Conservation (phyloP, 768 basidiomycete species). For the Leccinellum rugosiceps region DNA sequence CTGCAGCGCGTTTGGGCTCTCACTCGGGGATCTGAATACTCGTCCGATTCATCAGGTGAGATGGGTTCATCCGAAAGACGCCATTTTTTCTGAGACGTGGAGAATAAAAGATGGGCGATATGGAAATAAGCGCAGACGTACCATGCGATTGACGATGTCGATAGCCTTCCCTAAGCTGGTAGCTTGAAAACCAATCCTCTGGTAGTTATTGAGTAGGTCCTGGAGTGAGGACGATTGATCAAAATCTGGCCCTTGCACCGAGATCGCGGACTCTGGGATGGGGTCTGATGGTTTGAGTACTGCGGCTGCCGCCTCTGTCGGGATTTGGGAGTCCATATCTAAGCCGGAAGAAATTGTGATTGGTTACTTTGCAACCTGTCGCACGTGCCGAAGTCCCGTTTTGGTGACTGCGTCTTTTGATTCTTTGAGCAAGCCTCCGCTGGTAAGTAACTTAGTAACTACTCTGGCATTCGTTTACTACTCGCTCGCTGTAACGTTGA, state of each 20-base stretch:
- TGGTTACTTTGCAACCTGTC: constrained; percentile 5
- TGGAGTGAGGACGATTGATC: constrained; percentile 64
- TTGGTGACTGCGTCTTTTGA: neutral
- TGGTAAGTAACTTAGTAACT: neutral
- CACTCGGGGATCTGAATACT: constrained; percentile 53
- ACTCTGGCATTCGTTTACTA: neutral
- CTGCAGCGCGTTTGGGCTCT: constrained; percentile 75
- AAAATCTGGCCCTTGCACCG: constrained; percentile 88
- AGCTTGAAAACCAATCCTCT: constrained; percentile 97
- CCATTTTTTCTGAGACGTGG: constrained; percentile 67
- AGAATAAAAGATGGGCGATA: neutral
- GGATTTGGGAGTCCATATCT: constrained; percentile 35
- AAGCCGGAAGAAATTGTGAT: neutral
- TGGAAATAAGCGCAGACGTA: constrained; percentile 27
- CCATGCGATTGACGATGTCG: constrained; percentile 92
- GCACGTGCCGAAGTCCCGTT: constrained; percentile 27
- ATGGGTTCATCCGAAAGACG: constrained; percentile 84
- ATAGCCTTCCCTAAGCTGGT: constrained; percentile 87
- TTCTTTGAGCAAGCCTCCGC: neutral
- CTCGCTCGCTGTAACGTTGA: neutral
- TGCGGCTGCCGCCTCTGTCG: constrained; percentile 65
- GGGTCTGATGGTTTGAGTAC: constrained; percentile 75
- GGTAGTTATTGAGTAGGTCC: constrained; percentile 72
- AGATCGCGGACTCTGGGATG: constrained; percentile 56
- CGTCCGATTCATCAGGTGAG: constrained; percentile 65